Percentiles rank a stretch among this genome's conserved stretches.
Evolutionary conservation across 192 early-diverging fungal species (phyloP).

Genomic region (Coemansia furcata): DNA sequence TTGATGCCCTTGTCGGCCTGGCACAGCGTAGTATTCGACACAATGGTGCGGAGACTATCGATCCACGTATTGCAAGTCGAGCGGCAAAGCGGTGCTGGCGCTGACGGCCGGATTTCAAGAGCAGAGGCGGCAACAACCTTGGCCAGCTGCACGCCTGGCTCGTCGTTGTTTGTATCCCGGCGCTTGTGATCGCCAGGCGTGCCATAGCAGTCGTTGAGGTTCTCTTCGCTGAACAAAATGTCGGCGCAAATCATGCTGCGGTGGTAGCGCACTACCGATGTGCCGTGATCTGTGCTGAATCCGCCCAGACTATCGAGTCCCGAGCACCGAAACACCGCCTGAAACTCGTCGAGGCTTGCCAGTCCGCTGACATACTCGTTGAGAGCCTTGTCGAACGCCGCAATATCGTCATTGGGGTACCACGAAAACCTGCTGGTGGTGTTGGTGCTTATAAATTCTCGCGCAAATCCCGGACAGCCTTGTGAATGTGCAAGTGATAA

Average conservation of each 20-base stretch:
- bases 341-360: conserved; percentile 47
- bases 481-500: conserved; percentile 41
- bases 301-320: conserved; percentile 49
- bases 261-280: conserved; percentile 42
- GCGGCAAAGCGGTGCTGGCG: conserved; percentile 38
- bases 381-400: conserved; percentile 46
- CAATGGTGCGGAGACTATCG: conserved; percentile 38
- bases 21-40: conserved; percentile 43
- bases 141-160: conserved; percentile 25
- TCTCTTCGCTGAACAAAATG: conserved; percentile 40
- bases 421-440: conserved; percentile 46
- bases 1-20: conserved; percentile 40
- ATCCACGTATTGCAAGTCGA: conserved; percentile 46
- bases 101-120: conserved; percentile 10
- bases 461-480: conserved; percentile 44
- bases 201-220: conserved; percentile 44
- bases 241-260: conserved; percentile 53
- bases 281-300: conserved; percentile 42
- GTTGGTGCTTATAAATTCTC: conserved; percentile 48
- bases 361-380: conserved; percentile 49
- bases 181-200: conserved; percentile 5
- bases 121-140: conserved; percentile 30
- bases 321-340: conserved; percentile 47
- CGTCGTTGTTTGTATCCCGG: conserved; percentile 8
- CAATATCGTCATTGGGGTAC: conserved; percentile 45